phyloP scores from a whole-genome alignment of 441 rosid genomes.

The Jatropha multifida region DNA sequence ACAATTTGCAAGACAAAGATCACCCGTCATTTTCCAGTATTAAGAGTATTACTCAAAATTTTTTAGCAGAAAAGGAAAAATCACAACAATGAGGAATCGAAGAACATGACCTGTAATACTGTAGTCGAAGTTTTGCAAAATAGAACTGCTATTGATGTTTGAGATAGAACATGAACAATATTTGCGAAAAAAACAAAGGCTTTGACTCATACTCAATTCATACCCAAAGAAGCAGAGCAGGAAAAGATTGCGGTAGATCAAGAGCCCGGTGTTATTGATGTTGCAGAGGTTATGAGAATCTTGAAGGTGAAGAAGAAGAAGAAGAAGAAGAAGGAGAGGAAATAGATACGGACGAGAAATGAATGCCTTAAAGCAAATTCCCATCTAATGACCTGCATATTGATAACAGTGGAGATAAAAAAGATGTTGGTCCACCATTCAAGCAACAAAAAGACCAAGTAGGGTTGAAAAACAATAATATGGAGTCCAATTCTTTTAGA shows the following conservation, averaged over 20 bases:
- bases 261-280: slow-evolving; percentile 47
- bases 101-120: too few species aligned
- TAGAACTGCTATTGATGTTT: too few species aligned
- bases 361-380: too few species aligned
- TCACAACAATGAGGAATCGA: too few species aligned
- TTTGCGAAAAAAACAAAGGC: slow-evolving; percentile 34
- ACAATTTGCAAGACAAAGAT: too few species aligned
- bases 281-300: slow-evolving; percentile 46
- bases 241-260: slow-evolving; percentile 20
- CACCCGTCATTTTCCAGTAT: too few species aligned
- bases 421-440: slow-evolving; percentile 46
- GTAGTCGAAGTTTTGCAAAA: too few species aligned
- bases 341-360: too few species aligned
- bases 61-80: too few species aligned
- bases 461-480: slow-evolving; percentile 24
- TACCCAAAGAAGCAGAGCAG: slow-evolving; percentile 30
- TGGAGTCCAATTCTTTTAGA: slow-evolving; percentile 18
- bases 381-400: slow-evolving; percentile 29
- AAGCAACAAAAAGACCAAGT: neutral
- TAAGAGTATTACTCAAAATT: too few species aligned
- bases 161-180: neutral
- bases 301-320: slow-evolving; percentile 24
- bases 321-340: slow-evolving; percentile 19
- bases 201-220: slow-evolving; percentile 32
- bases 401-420: slow-evolving; percentile 40